Base-by-base conservation (phyloP, 352 stramenopile genomes). In the Globisporangium orthogonon region DNA sequence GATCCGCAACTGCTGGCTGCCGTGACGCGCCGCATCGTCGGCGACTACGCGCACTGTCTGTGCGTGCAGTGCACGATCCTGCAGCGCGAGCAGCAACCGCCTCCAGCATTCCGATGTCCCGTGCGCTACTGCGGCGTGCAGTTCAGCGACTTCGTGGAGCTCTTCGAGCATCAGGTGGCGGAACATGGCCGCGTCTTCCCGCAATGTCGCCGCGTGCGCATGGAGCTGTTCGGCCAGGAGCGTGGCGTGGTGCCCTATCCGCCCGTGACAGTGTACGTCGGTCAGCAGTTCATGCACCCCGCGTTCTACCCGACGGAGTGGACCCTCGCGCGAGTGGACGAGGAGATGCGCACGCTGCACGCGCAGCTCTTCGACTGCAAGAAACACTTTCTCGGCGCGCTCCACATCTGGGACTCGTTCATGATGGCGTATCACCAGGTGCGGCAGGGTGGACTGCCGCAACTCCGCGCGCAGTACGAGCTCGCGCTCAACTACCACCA, bases 81-180 rank as follows among this genome's bases (percentile, higher is more conserved):
- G 10, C 52, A 30, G 10, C 37, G 28, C 5, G 50, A 54, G 29
- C 29, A 40, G 23, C 31, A 47, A 17, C 44, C 57, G 11, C 13
- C 13, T 15, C 23, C 43, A 14, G 43, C 46, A 33, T 69, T 60
- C 39, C 44, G 35, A 17, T 69, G 62, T 30, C 37, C 55, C 13
- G 41, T 50, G 18, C 9, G 37, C 13, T 55, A 45, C 10, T 85
- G 76, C 46, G 39, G 43, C 45, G 54, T 63, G 23, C 31, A 45
- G 14, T 88, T 83, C 31, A 31, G 61, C 6, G 67, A 77, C 14
- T 65, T 81, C 30, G 62, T 69, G 5, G 63, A 63, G 13, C 63
- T 87, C 52, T 63, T 80, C 45, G 75, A 88, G 55, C 81, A 91
- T 61, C 81, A 91, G 50, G 44, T 83, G 41, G 58, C 68, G 5